Conservation (phyloP, 2,329 filamentous ascomycete genomes). For the Phaeoacremonium minimum region DNA sequence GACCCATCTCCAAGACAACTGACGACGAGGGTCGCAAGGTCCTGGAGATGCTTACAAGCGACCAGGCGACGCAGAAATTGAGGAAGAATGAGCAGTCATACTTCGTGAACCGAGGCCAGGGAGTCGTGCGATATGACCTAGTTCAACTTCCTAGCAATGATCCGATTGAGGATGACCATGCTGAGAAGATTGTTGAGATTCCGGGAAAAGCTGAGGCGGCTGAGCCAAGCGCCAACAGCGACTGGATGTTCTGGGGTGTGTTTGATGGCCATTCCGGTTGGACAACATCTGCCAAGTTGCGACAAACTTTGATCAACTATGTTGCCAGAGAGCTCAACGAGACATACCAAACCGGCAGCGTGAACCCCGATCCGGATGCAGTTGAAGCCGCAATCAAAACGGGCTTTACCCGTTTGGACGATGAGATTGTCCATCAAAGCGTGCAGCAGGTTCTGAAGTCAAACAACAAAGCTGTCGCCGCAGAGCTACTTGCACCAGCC, state of each 20-base stretch:
- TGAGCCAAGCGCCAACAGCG: constrained; percentile 59
- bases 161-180: constrained; percentile 96
- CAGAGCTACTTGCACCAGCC: constrained; percentile 86
- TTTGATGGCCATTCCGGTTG: constrained; percentile 97
- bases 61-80: constrained; percentile 87
- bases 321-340: constrained; percentile 89
- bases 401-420: constrained; percentile 81
- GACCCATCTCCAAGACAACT: constrained; percentile 81
- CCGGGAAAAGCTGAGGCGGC: constrained; percentile 51
- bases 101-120: constrained; percentile 80
- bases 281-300: constrained; percentile 95
- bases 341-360: constrained; percentile 73
- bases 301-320: constrained; percentile 86
- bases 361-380: constrained; percentile 69
- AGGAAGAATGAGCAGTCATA: constrained; percentile 89
- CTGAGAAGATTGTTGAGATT: constrained; percentile 95
- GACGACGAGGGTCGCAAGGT: constrained; percentile 81
- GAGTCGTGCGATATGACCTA: constrained; percentile 90
- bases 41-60: constrained; percentile 92
- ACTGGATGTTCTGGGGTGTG: constrained; percentile 99
- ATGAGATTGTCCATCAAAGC: constrained; percentile 92
- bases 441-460: constrained; percentile 87
- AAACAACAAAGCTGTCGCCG: constrained; percentile 84
- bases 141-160: constrained; percentile 95
- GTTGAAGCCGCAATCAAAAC: constrained; percentile 90